Evolutionary conservation across 441 rosid genomes (phyloP).

Genomic region (Cnidoscolus chayamansa): DNA sequence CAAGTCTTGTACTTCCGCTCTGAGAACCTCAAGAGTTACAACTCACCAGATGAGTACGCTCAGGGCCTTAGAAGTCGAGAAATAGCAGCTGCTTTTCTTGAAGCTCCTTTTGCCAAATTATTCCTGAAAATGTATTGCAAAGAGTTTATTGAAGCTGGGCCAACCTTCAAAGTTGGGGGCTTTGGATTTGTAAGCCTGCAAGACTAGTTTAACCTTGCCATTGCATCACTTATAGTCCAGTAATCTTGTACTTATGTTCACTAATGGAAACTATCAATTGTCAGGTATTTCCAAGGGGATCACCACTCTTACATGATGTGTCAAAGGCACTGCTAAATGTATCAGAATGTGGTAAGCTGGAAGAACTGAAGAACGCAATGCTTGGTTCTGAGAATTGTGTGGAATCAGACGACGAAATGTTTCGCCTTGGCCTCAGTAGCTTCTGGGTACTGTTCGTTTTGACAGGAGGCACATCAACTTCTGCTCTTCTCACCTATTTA

Average conservation of each 20-base stretch:
- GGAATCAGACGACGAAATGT: background rate
- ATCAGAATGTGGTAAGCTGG: slow-evolving; percentile 13
- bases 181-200: slow-evolving; percentile 25
- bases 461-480: slow-evolving; percentile 20
- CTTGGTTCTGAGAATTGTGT: background rate
- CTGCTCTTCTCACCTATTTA: slow-evolving; percentile 9
- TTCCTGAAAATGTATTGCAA: slow-evolving; percentile 25
- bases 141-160: slow-evolving; percentile 12
- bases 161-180: slow-evolving; percentile 24
- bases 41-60: slow-evolving; percentile 20
- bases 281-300: slow-evolving; percentile 24
- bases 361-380: background rate
- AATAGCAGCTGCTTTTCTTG: slow-evolving; percentile 27
- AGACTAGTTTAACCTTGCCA: too few species aligned
- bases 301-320: slow-evolving; percentile 13
- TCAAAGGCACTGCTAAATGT: slow-evolving; percentile 8
- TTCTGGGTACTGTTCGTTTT: slow-evolving; percentile 15
- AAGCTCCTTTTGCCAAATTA: slow-evolving; percentile 18
- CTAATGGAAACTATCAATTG: too few species aligned
- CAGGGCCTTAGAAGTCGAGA: slow-evolving; percentile 19
- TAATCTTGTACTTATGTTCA: too few species aligned
- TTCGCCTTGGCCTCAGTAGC: background rate
- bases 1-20: slow-evolving; percentile 22
- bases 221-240: too few species aligned
- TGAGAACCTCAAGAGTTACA: slow-evolving; percentile 18